Evolutionary conservation across 768 basidiomycete species (phyloP).

Genomic region (Tephrocybe sp.): DNA sequence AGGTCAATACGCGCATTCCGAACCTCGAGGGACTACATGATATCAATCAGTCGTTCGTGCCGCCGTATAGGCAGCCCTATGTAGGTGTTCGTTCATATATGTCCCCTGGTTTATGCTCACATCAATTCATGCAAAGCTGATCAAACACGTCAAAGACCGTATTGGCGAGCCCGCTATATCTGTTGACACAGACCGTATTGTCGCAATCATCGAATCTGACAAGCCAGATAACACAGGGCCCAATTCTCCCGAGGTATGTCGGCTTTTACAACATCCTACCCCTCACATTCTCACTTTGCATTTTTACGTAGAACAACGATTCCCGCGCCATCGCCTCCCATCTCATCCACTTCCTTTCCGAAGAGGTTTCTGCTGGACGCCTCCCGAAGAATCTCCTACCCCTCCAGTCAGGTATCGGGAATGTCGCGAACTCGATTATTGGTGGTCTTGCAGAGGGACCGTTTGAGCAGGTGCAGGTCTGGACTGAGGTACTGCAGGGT

Average conservation of each 20-base stretch:
- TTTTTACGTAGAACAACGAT: slow-evolving; percentile 31
- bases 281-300: neutral
- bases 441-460: slow-evolving; percentile 48
- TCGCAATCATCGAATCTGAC: slow-evolving; percentile 41
- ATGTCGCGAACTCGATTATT: slow-evolving; percentile 51
- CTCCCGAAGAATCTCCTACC: slow-evolving; percentile 42
- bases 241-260: slow-evolving; percentile 41
- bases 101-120: neutral
- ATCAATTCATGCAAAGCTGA: too few species aligned
- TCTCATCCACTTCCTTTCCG: slow-evolving; percentile 43
- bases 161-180: slow-evolving; percentile 45
- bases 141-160: slow-evolving; percentile 42
- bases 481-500: slow-evolving; percentile 50
- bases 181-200: slow-evolving; percentile 49
- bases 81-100: slow-evolving; percentile 17
- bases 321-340: slow-evolving; percentile 41
- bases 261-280: neutral
- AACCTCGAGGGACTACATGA: slow-evolving; percentile 49
- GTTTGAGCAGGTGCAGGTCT: slow-evolving; percentile 48
- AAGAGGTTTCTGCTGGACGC: slow-evolving; percentile 40
- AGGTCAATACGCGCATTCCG: slow-evolving; percentile 47
- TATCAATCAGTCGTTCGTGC: slow-evolving; percentile 43
- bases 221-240: slow-evolving; percentile 45
- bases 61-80: slow-evolving; percentile 44
- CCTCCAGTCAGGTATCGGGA: slow-evolving; percentile 48